These are phyloP conservation scores for Yamadazyma conglobata DNA, from an alignment of 1,139 yeast species.

Conservation along the genomic window DNA sequence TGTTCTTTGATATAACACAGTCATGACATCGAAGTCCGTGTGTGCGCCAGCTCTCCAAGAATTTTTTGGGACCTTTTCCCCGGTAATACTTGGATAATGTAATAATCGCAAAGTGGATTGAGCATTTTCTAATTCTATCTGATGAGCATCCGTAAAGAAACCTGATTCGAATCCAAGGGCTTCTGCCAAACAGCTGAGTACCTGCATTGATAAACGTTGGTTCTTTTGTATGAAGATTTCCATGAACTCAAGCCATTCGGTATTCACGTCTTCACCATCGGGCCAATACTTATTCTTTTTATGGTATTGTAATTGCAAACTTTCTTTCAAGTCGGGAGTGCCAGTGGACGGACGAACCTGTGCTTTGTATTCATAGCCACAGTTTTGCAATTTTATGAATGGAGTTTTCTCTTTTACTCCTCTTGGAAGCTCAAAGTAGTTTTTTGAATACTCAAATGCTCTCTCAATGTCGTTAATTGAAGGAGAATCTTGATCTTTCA, in stretches of 20 bases:
- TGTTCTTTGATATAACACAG: constrained; percentile 24
- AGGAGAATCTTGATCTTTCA: constrained; percentile 23
- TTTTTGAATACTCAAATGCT: constrained; percentile 14
- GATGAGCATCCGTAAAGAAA: constrained; percentile 21
- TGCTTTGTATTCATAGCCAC: constrained; percentile 24
- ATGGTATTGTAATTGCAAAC: constrained; percentile 26
- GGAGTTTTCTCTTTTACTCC: constrained; percentile 16
- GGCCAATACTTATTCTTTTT: constrained; percentile 25
- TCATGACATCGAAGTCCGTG: constrained; percentile 26
- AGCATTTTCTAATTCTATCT: constrained; percentile 20
- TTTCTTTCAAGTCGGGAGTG: constrained; percentile 25
- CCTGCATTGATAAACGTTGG: constrained; percentile 18
- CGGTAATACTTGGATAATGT: constrained; percentile 23
- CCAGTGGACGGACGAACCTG: constrained; percentile 29
- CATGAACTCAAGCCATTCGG: constrained; percentile 21
- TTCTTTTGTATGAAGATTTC: constrained; percentile 12
- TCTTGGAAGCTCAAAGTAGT: constrained; percentile 17
- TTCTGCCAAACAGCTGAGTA: constrained; percentile 19
- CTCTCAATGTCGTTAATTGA: constrained; percentile 19
- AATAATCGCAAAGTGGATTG: constrained; percentile 25
- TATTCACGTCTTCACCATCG: constrained; percentile 18
- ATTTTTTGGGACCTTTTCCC: constrained; percentile 15
- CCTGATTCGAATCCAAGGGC: constrained; percentile 20
- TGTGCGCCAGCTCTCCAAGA: constrained; percentile 30
- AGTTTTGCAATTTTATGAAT: constrained; percentile 19